phyloP scores from a whole-genome alignment of 306 rosid genomes.

The Lablab purpureus region DNA sequence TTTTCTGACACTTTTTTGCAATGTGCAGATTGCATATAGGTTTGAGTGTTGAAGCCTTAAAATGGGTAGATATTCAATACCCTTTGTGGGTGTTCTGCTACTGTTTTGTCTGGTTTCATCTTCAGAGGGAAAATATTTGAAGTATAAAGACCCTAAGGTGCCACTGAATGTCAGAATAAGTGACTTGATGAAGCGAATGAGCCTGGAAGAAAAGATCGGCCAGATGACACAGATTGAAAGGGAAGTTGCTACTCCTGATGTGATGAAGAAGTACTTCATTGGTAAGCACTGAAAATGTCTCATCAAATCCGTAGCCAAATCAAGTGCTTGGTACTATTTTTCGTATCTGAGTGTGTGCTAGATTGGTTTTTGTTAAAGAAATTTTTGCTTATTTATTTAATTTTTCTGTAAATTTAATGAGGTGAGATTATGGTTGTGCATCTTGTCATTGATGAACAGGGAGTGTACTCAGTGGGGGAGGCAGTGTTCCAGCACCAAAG shows the following conservation, averaged over 20 bases:
- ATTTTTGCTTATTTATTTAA: background rate
- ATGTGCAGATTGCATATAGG: slow-evolving; percentile 42
- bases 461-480: slow-evolving; percentile 98
- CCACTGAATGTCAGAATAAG: slow-evolving; percentile 68
- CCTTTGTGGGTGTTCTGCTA: slow-evolving; percentile 62
- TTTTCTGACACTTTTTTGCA: slow-evolving; percentile 22
- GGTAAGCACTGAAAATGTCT: slow-evolving; percentile 56
- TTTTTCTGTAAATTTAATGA: slow-evolving; percentile 13
- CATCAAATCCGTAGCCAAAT: slow-evolving; percentile 19
- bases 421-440: background rate
- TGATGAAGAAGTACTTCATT: slow-evolving; percentile 69
- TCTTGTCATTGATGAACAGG: slow-evolving; percentile 60
- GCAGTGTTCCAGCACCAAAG: slow-evolving; percentile 87
- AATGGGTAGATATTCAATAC: slow-evolving; percentile 60
- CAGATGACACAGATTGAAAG: slow-evolving; percentile 96
- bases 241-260: slow-evolving; percentile 68
- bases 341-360: background rate
- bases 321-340: background rate
- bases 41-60: slow-evolving; percentile 38
- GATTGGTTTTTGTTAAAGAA: slow-evolving; percentile 15
- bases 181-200: slow-evolving; percentile 76
- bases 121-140: slow-evolving; percentile 60
- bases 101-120: slow-evolving; percentile 57
- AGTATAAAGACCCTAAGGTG: slow-evolving; percentile 82
- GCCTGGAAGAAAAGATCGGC: slow-evolving; percentile 84